Percentiles rank a stretch among this genome's conserved stretches.
These are phyloP conservation scores for Umbelopsis ramanniana DNA, from an alignment of 192 early-diverging fungal species.

Conservation along the genomic window DNA sequence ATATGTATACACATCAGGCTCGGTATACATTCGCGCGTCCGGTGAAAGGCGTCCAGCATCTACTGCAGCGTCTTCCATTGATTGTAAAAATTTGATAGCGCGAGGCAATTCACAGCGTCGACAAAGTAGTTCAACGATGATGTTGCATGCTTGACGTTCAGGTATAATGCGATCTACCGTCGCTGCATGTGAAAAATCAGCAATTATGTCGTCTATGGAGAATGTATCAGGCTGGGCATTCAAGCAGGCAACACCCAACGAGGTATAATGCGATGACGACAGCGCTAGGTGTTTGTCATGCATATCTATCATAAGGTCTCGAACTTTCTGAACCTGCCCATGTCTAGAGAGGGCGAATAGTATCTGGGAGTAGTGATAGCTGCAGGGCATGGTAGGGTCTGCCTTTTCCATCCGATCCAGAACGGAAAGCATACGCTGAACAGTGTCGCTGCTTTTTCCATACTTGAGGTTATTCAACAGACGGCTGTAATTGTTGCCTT, in stretches of 20 bases:
- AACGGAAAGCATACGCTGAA: conserved; percentile 21
- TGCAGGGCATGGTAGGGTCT: not conserved
- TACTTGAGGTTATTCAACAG: conserved; percentile 31
- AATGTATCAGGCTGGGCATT: not conserved
- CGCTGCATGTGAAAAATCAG: not conserved
- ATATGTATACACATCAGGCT: conserved; percentile 34
- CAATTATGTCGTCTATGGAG: conserved; percentile 2
- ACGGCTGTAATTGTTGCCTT: conserved; percentile 33
- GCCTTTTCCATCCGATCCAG: conserved; percentile 25
- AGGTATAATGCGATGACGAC: conserved; percentile 14
- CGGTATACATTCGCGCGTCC: not conserved
- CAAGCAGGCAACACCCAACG: conserved; percentile 20
- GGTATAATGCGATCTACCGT: conserved; percentile 1
- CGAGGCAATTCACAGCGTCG: not conserved
- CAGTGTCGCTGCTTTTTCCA: not conserved
- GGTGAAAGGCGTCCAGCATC: not conserved
- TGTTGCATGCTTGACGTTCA: conserved; percentile 22
- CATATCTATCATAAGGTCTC: not conserved
- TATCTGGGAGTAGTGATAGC: conserved; percentile 20
- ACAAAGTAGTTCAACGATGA: conserved; percentile 21
- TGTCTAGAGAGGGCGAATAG: conserved; percentile 26
- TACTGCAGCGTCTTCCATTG: conserved; percentile 11
- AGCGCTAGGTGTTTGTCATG: not conserved
- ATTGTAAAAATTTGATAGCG: conserved; percentile 10
- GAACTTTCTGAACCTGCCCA: not conserved